phyloP scores from a whole-genome alignment of 768 basidiomycete genomes.

The Termitomyces sp. region DNA sequence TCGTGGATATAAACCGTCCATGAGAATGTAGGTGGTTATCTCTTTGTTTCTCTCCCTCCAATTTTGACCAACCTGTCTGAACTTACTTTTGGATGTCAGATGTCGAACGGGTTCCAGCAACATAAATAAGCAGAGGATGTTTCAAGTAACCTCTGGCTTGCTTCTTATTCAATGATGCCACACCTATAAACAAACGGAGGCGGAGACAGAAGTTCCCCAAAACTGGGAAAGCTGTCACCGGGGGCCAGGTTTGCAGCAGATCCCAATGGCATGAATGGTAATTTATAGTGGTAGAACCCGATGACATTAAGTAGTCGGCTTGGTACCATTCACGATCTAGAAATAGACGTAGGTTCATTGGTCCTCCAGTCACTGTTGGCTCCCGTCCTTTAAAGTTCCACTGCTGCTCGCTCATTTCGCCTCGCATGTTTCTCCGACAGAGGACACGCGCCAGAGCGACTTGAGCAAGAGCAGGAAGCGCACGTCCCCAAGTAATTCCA shows the following conservation, averaged over 20 bases:
- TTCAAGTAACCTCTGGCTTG: conserved; percentile 29
- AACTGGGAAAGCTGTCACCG: conserved; percentile 36
- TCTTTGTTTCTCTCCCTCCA: conserved; percentile 17
- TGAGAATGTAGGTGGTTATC: conserved; percentile 1
- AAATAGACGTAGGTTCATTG: conserved; percentile 47
- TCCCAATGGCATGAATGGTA: conserved; percentile 46
- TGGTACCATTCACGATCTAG: conserved; percentile 44
- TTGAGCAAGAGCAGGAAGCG: conserved; percentile 45
- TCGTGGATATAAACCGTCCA: conserved; percentile 13
- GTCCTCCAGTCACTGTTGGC: conserved; percentile 45
- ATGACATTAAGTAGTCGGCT: conserved; percentile 40
- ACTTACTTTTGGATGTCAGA: conserved; percentile 19
- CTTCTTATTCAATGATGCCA: conserved; percentile 28
- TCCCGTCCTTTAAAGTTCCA: conserved; percentile 49
- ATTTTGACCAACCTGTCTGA: conserved; percentile 16
- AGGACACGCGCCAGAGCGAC: conserved; percentile 49
- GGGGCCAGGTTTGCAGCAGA: conserved; percentile 21
- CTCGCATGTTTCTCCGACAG: conserved; percentile 40
- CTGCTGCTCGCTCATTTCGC: conserved; percentile 45
- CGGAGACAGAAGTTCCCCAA: conserved; percentile 37
- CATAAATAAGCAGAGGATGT: conserved; percentile 46
- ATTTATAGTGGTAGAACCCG: conserved; percentile 35
- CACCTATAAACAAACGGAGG: conserved; percentile 44
- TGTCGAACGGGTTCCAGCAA: conserved; percentile 23
- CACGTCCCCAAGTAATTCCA: conserved; percentile 47